Base-by-base conservation (phyloP, 148 eudicot genomes). In the Limonium bicolor region DNA sequence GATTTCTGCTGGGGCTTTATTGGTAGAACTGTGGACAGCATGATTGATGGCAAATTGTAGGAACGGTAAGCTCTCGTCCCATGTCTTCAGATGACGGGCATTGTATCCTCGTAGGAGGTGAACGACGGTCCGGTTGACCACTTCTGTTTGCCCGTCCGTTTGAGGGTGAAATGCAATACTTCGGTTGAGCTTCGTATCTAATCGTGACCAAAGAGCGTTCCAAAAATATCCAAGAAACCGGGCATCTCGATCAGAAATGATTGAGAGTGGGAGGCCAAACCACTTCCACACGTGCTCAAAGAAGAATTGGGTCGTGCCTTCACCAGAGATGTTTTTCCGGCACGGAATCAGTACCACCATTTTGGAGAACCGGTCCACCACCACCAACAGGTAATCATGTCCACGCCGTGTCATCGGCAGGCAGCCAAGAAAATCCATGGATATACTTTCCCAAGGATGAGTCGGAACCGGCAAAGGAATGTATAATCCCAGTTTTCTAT, bases 121-220 rank as follows among this genome's bases (percentile, higher is more conserved):
- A 2, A 43, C 48, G 28, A 43, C 1, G 4, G 27, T 43, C 0
- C 30, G 28, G 25, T 43, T 43, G 28, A 43, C 48, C 2, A 43
- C 48, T 23, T 43, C 48, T 3, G 48, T 43, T 12, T 43, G 48
- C 0, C 48, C 48, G 13, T 43, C 28, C 14, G 48, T 43, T 24
- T 43, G 27, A 0, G 48, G 48, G 16, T 36, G 41, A 36, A 5
- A 13, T 5, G 41, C 8, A 24, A 2, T 5, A 9, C 12, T 20
- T 4, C 29, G 27, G 4, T 43, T 21, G 5, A 43, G 11, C 48
- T 20, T 21, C 1, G 48, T 43, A 24, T 23, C 48, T 29, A 43
- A 21, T 29, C 21, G 21, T 11, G 2, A 2, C 30, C 48, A 43
- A 0, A 20, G 11, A 1, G 48, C 2, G 1, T 24, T 23, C 29